Evolutionary conservation across 768 basidiomycete species (phyloP).

Genomic region (Mrakia frigida): DNA sequence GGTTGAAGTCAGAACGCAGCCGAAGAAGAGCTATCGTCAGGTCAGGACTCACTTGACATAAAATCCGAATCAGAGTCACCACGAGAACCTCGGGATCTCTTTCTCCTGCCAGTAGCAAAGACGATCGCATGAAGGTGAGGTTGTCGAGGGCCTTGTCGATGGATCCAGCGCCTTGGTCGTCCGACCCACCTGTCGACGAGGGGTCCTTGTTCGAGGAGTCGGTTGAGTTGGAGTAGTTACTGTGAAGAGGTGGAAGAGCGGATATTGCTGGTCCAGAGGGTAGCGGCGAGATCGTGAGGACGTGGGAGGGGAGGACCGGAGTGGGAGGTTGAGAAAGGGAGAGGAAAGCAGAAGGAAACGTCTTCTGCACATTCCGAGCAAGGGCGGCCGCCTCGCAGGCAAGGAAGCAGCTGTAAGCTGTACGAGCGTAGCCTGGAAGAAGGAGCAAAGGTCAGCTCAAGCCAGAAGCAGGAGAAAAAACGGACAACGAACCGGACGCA

Average conservation of each 20-base stretch:
- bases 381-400: neutral
- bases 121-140: neutral
- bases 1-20: neutral
- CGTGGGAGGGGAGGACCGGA: neutral
- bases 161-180: neutral
- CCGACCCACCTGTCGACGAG: neutral
- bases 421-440: neutral
- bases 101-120: neutral
- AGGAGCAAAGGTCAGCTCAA: neutral
- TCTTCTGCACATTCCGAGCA: neutral
- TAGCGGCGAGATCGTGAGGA: neutral
- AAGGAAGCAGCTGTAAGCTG: neutral
- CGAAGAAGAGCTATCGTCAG: neutral
- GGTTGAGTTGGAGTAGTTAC: neutral
- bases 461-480: neutral
- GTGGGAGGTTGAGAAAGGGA: neutral
- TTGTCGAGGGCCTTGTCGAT: neutral
- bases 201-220: no score
- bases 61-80: neutral
- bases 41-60: conserved; percentile 13
- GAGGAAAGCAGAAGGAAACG: neutral
- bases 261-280: neutral
- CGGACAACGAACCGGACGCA: neutral
- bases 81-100: neutral
- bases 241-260: neutral